These are phyloP conservation scores for Rhizopogon vinicolor DNA, from an alignment of 768 basidiomycete species.

Conservation along the genomic window DNA sequence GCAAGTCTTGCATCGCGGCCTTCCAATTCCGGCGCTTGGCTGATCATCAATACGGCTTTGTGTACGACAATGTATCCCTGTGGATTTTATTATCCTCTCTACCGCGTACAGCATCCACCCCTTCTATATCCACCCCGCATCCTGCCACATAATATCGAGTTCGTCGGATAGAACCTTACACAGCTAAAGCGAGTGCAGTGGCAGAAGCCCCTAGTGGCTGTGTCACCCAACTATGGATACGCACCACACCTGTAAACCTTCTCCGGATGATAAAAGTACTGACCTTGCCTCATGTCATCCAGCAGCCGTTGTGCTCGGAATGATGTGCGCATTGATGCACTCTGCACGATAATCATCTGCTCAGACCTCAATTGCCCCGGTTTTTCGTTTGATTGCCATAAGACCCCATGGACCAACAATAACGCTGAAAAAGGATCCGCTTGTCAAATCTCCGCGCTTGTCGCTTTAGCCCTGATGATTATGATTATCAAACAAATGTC, in stretches of 20 bases:
- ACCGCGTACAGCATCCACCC: neutral
- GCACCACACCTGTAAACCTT: neutral
- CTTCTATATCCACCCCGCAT: neutral
- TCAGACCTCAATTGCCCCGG: constrained; percentile 2
- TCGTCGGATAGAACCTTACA: neutral
- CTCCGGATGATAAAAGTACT: neutral
- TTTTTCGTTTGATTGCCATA: constrained; percentile 5
- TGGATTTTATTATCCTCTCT: neutral
- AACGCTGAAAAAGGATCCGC: constrained; percentile 20
- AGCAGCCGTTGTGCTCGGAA: constrained; percentile 15
- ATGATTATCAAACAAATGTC: constrained; percentile 20
- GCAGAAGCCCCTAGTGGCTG: constrained; percentile 3
- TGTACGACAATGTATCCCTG: neutral
- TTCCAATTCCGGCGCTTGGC: constrained; percentile 12
- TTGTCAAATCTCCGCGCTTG: constrained; percentile 25
- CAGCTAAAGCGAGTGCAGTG: neutral
- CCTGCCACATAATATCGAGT: neutral
- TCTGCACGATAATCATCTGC: neutral
- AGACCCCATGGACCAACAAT: constrained; percentile 12
- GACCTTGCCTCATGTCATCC: constrained; percentile 1
- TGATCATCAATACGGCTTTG: constrained; percentile 14
- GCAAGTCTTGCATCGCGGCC: constrained; percentile 9
- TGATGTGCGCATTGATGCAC: neutral
- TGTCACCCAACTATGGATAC: neutral
- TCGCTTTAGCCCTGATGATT: constrained; percentile 17